A percentile compares a stretch with the other conserved stretches of the same genome.
phyloP scores from a whole-genome alignment of 148 eudicot species.

The Beta vulgaris region DNA sequence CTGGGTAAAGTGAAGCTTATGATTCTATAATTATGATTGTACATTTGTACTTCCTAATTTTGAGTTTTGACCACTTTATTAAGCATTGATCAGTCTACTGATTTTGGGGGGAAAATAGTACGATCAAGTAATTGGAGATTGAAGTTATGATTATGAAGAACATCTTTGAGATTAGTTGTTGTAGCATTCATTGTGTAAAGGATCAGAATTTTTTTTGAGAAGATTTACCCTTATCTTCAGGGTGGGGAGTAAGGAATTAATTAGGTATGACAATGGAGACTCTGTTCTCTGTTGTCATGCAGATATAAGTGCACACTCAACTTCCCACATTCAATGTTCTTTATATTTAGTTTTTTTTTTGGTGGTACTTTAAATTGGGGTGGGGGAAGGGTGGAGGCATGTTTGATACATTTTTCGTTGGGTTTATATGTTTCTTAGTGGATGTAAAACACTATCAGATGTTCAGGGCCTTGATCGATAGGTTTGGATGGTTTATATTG shows the following conservation, averaged over 20 bases:
- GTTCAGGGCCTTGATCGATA: neutral
- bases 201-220: neutral
- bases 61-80: neutral
- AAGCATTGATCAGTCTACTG: constrained; percentile 12
- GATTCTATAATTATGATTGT: neutral
- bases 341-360: too few species aligned
- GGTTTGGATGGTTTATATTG: neutral
- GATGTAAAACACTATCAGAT: constrained; percentile 4
- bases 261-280: neutral
- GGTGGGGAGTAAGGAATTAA: constrained; percentile 11
- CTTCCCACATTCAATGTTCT: neutral
- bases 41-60: neutral
- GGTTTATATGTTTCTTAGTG: neutral
- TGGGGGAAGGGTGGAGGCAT: neutral
- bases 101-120: neutral
- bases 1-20: neutral
- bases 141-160: neutral
- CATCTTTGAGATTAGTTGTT: neutral
- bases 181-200: neutral
- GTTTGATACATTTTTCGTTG: neutral
- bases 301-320: neutral
- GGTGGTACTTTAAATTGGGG: neutral
- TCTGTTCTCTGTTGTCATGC: neutral
- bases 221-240: neutral
- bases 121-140: neutral